phyloP scores from a whole-genome alignment of 306 rosid species.

The Bauhinia variegata region DNA sequence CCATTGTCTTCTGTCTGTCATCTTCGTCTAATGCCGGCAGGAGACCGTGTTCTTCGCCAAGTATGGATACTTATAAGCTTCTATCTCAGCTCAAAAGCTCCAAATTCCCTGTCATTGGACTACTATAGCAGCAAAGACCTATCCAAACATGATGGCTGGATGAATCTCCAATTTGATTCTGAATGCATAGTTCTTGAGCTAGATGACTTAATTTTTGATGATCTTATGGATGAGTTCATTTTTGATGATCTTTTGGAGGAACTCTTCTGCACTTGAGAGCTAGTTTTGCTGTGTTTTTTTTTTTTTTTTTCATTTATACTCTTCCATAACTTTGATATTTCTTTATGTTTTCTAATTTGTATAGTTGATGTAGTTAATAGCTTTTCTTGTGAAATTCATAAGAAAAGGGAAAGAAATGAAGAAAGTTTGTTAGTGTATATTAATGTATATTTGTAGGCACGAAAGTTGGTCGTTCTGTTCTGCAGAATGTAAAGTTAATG shows the following conservation, averaged over 20 bases:
- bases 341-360: too few relatives aligned
- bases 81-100: conserved; percentile 49
- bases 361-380: too few relatives aligned
- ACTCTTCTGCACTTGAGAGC: conserved; percentile 28
- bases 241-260: conserved; percentile 72
- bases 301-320: background rate
- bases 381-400: too few relatives aligned
- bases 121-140: conserved; percentile 60
- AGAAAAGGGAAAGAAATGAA: too few relatives aligned
- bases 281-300: too few relatives aligned
- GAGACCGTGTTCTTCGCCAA: conserved; percentile 51
- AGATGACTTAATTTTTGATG: conserved; percentile 75
- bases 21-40: conserved; percentile 55
- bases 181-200: conserved; percentile 78
- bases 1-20: conserved; percentile 50
- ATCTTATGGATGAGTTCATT: conserved; percentile 63
- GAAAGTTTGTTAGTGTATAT: too few relatives aligned
- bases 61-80: conserved; percentile 70
- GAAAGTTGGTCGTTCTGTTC: too few relatives aligned
- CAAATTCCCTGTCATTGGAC: conserved; percentile 53
- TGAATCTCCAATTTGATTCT: conserved; percentile 80
- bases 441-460: too few relatives aligned
- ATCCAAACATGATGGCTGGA: conserved; percentile 70
- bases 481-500: too few relatives aligned
- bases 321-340: background rate